phyloP scores from a whole-genome alignment of 345 rosid species.

The Combretum micranthum region DNA sequence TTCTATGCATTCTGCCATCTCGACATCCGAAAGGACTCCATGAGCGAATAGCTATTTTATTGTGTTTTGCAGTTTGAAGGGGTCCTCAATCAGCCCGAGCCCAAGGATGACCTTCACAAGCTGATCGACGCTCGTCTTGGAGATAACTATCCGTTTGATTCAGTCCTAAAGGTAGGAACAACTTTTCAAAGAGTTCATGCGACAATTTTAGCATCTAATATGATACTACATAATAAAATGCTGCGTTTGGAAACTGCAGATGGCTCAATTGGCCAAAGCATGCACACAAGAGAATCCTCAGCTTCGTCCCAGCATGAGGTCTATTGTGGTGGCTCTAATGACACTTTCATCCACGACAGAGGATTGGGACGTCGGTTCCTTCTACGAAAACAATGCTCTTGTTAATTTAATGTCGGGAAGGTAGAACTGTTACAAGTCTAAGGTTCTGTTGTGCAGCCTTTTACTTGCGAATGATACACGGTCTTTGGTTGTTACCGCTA shows the following conservation, averaged over 20 bases:
- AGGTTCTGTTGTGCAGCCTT: neutral
- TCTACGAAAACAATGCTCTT: constrained; percentile 61
- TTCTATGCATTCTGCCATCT: neutral
- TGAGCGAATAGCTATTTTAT: neutral
- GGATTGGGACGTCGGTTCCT: constrained; percentile 71
- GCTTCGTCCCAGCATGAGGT: constrained; percentile 80
- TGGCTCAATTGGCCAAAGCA: constrained; percentile 81
- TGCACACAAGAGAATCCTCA: constrained; percentile 84
- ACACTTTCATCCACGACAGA: constrained; percentile 77
- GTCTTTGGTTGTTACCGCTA: no score
- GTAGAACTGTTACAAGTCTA: constrained; percentile 11
- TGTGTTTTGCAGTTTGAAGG: constrained; percentile 58
- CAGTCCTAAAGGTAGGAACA: constrained; percentile 54
- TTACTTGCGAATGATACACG: neutral
- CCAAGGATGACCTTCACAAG: constrained; percentile 46
- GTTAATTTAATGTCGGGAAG: constrained; percentile 82
- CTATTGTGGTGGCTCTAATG: constrained; percentile 79
- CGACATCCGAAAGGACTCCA: neutral
- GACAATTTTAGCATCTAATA: neutral
- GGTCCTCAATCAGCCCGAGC: constrained; percentile 47
- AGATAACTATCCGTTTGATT: constrained; percentile 64
- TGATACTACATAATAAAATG: no score
- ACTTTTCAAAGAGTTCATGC: neutral
- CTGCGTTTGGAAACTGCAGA: constrained; percentile 33
- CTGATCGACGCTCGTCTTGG: constrained; percentile 72